Base-by-base conservation (phyloP, 257 asterid species). In the Nicotiana tabacum region DNA sequence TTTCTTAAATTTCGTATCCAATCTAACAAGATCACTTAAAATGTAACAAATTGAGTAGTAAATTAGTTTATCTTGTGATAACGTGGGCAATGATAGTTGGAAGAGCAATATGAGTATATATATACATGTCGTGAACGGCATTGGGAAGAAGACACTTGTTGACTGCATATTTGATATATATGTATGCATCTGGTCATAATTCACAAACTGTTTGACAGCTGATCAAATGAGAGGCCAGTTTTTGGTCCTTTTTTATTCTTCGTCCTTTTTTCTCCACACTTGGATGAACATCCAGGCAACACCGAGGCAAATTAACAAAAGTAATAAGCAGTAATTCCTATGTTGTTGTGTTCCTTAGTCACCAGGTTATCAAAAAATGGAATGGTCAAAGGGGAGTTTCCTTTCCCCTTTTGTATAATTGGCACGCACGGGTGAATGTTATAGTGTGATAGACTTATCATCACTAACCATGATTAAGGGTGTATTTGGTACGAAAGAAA, bases 371-470 rank as follows among this genome's bases (percentile, higher is more conserved):
- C 18, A 39, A 83, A 48, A 51, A 8, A 43, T 24, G 77, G 69
- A 77, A 81, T 51, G 43, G 51, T 78, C 69, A 43, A 69, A 66
- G 33, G 79, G 68, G 21, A 84, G 7, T 32, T 51, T 82, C 82
- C 62, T 60, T 83, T 62, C 43, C 89, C 90, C 80, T 85, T 51
- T 17, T 69, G 24, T 46, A 51, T n/a, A n/a, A 18, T 37, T 69
- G 77, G 33, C 51, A n/a, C n/a, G 57, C 18, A 13, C 0, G 18
- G 39, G 18, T 18, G 33, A 18, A 5, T 69, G 1, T 39, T 70
- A 11, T 7, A 18, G 33, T 27, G 37, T 4, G 35, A 10, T 30
- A 55, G 60, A 13, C 35, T 10, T 6, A 4, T 70, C 21, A 70
- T 43, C 58, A 21, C 51, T 11, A 70, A 70, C 11, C 58, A 18